These are phyloP conservation scores for Lipomyces spencermartinsiae DNA, from an alignment of 805 yeast species.

Conservation along the genomic window DNA sequence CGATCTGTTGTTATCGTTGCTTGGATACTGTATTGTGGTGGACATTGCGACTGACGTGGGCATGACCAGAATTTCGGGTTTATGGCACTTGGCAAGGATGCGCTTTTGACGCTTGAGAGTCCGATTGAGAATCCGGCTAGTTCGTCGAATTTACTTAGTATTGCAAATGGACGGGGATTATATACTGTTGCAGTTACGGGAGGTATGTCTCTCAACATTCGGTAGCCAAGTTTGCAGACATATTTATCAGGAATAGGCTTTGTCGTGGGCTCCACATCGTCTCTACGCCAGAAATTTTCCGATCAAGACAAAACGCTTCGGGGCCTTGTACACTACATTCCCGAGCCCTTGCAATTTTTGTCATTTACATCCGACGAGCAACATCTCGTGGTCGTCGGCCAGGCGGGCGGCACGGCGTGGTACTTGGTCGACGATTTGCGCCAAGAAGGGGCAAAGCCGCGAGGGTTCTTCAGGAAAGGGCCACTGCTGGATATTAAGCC, in stretches of 20 bases:
- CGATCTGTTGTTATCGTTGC: neutral
- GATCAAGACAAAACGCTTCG: conserved; percentile 19
- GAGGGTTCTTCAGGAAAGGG: conserved; percentile 5
- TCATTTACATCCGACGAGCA: conserved; percentile 42
- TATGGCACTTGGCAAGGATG: conserved; percentile 32
- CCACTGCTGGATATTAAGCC: conserved; percentile 5
- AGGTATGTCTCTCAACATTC: conserved; percentile 16
- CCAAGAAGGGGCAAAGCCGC: neutral
- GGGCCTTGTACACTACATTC: conserved; percentile 17
- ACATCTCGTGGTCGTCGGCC: conserved; percentile 30
- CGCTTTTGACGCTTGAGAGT: conserved; percentile 19
- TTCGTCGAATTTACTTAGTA: conserved; percentile 38
- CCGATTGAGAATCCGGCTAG: conserved; percentile 24
- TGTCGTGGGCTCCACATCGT: conserved; percentile 35
- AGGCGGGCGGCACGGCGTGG: conserved; percentile 28
- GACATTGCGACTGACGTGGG: too few relatives aligned
- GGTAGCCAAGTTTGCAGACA: neutral
- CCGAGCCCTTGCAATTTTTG: conserved; percentile 30
- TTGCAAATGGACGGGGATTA: conserved; percentile 40
- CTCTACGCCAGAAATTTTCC: conserved; percentile 34
- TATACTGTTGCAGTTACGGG: conserved; percentile 40
- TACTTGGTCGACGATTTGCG: conserved; percentile 13
- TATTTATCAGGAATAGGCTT: conserved; percentile 21
- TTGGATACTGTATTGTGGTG: neutral
- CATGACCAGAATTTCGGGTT: conserved; percentile 30